Evolutionary conservation across 2,329 filamentous ascomycete species (phyloP).

Genomic region (Aspergillus novofumigatus): DNA sequence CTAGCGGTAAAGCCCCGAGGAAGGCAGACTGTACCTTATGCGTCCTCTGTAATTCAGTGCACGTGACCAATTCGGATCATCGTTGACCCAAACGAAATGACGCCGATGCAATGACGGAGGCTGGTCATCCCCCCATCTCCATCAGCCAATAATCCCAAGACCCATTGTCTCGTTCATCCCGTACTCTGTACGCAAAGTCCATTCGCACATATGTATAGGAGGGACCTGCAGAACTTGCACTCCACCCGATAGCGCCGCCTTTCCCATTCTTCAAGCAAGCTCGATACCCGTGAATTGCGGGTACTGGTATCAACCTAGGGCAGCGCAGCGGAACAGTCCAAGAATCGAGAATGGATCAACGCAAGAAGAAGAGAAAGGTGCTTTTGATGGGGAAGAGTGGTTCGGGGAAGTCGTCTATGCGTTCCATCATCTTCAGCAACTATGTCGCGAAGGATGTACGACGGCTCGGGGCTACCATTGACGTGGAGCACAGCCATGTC

Average conservation of each 20-base stretch:
- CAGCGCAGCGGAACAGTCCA: background rate
- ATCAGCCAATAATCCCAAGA: background rate
- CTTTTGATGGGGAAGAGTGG: slow-evolving; percentile 92
- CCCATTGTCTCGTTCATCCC: background rate
- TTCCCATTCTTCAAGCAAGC: background rate
- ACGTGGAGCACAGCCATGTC: slow-evolving; percentile 96
- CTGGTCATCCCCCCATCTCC: background rate
- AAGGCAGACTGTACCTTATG: background rate
- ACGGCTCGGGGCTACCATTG: slow-evolving; percentile 89
- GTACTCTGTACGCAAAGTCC: background rate
- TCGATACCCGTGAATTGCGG: slow-evolving; percentile 4
- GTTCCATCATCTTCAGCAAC: slow-evolving; percentile 98
- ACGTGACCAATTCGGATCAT: slow-evolving; percentile 10
- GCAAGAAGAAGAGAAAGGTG: slow-evolving; percentile 77
- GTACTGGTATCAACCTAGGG: background rate
- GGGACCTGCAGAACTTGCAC: background rate
- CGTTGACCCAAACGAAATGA: slow-evolving; percentile 4
- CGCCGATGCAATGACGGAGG: slow-evolving; percentile 9
- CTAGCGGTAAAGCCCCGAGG: background rate
- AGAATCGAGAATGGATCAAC: slow-evolving; percentile 38
- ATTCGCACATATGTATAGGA: background rate
- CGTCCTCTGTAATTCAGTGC: background rate
- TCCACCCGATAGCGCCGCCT: background rate
- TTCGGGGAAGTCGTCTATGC: slow-evolving; percentile 97
- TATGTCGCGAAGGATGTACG: slow-evolving; percentile 96